A percentile compares a stretch with the other conserved stretches of the same genome.
These are phyloP conservation scores for Sporothrix dimorphospora DNA, from an alignment of 2,329 filamentous ascomycete species.

Conservation along the genomic window DNA sequence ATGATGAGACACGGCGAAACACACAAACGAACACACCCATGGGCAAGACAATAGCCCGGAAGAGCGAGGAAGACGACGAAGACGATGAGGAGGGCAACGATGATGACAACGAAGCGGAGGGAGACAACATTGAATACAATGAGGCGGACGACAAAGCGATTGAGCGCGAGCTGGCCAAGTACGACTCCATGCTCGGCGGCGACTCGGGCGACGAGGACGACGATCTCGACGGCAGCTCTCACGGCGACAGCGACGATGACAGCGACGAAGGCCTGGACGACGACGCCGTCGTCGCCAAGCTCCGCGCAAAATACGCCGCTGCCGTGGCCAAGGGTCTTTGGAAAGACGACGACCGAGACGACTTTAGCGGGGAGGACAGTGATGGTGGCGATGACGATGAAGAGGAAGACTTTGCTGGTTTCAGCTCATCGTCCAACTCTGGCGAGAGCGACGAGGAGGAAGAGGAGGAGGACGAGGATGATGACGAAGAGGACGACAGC, in stretches of 20 bases:
- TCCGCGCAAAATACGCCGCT: constrained; percentile 24
- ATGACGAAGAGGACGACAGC: constrained; percentile 24
- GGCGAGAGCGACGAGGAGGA: constrained; percentile 36
- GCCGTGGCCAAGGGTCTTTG: constrained; percentile 41
- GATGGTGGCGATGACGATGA: constrained; percentile 26
- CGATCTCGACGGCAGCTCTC: constrained; percentile 9
- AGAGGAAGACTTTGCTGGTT: constrained; percentile 33
- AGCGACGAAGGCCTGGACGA: constrained; percentile 11
- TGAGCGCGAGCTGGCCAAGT: constrained; percentile 30
- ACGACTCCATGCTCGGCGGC: constrained; percentile 27
- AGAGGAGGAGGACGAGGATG: neutral
- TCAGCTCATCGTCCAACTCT: constrained; percentile 16
- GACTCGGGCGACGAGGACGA: constrained; percentile 36
- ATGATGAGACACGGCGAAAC: neutral
- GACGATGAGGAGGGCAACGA: constrained; percentile 44
- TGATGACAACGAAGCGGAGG: constrained; percentile 35
- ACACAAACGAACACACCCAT: neutral
- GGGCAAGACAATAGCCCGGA: neutral
- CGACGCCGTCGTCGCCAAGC: constrained; percentile 25
- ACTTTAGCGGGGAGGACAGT: constrained; percentile 31
- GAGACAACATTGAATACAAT: constrained; percentile 42
- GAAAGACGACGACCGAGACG: constrained; percentile 35
- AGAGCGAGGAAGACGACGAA: neutral
- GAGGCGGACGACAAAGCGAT: constrained; percentile 36
- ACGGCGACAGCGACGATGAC: neutral